Evolutionary conservation across 495 filamentous ascomycete species (phyloP), one percentile per base, ranked within the genome.

Genomic region (Evernia prunastri): DNA sequence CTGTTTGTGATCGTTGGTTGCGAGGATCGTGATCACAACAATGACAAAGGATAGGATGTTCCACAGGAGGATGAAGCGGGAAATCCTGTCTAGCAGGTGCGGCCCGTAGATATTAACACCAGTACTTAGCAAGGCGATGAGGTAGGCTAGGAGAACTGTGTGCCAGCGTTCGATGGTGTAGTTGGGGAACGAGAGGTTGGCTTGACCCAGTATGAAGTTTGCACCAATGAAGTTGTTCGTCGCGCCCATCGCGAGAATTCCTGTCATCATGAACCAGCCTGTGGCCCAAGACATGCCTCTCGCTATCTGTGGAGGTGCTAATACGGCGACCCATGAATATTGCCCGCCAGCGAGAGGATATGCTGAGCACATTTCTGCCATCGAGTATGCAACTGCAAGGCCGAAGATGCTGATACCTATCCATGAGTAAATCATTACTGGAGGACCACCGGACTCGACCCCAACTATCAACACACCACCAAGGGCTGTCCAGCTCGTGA

Each of bases 131-230:
- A 81, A 60, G 1, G 78, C 75, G 49, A 83, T 74, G 0, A 75
- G 62, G 63, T 83, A 85, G 33, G 82, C 73, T 2, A 86, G 73
- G 9, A 86, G 72, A 6, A 82, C 80, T 0, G 78, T 81, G 63
- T 86, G 83, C 82, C 82, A 86, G 56, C 82, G 72, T 64, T 82
- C 72, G 54, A 85, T 84, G 1, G 67, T 73, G 67, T 81, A 85
- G n/a, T 67, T 62, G 0, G 82, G 81, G 62, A 80, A 77, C 36
- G 79, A 73, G 9, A 86, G 74, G 56, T 84, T 81, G 17, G 80
- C 80, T 71, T 79, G 79, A 31, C 81, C 83, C 0, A 84, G 75
- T 18, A 84, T 71, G 67, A 84, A 84, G 49, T 84, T 84, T 5
- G 81, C 78, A 0, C 71, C 77, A 51, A 86, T 78, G 58, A 81